phyloP scores from a whole-genome alignment of 2,329 filamentous ascomycete species.

The Dothideomycetes sp. region DNA sequence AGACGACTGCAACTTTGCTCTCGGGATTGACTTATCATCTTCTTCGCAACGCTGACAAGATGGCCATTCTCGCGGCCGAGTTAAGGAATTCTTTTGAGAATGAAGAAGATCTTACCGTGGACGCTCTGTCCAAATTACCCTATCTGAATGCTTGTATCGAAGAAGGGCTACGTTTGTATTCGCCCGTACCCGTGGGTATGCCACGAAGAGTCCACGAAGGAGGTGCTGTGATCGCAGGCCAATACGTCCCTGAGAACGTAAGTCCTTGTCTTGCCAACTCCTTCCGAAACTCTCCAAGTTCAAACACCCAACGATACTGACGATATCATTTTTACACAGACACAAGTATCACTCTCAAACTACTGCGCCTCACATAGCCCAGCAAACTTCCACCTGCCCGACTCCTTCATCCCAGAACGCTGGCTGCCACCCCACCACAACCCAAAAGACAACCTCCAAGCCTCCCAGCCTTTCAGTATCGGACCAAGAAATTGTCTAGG shows the following conservation, averaged over 20 bases:
- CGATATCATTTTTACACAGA: no score
- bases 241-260: constrained; percentile 18
- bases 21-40: constrained; percentile 33
- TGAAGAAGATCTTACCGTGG: constrained; percentile 27
- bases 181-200: constrained; percentile 29
- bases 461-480: constrained; percentile 24
- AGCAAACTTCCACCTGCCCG: constrained; percentile 16
- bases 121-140: constrained; percentile 24
- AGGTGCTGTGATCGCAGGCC: constrained; percentile 21
- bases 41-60: constrained; percentile 28
- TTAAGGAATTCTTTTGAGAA: constrained; percentile 26
- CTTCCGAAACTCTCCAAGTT: no score
- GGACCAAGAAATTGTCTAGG: constrained; percentile 25
- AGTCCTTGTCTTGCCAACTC: background rate
- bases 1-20: constrained; percentile 31
- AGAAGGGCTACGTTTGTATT: constrained; percentile 36
- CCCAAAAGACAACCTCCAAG: constrained; percentile 22
- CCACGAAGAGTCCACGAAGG: constrained; percentile 20
- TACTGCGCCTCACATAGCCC: constrained; percentile 14
- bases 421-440: constrained; percentile 23
- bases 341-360: no score
- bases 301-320: no score
- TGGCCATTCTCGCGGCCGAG: constrained; percentile 27
- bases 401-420: constrained; percentile 24
- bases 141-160: constrained; percentile 37